Evolutionary conservation across 305 asterid species (phyloP), one percentile per base, ranked within the genome.

Genomic region (Fraxinus nigra): DNA sequence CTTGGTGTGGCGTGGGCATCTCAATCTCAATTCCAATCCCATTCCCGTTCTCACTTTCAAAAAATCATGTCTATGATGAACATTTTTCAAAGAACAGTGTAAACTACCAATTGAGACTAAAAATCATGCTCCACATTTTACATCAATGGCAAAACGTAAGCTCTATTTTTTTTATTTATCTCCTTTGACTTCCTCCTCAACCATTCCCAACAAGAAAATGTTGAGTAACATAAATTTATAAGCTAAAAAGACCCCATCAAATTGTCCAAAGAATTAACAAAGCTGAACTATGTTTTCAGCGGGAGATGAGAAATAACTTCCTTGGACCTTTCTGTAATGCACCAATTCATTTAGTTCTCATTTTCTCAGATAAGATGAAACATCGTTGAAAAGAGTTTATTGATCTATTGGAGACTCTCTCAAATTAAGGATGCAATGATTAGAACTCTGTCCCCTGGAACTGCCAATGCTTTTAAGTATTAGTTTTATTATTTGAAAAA

Each of bases 1-100:
- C 72, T 74, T 74, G 82, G 24, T 3, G 51, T 67, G 56, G 77
- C 51, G 4, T 3, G 69, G 76, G 70, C 72, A 78, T 67, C 20
- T 26, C 18, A 37, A 37, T 37, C 43, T 9, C 74, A 3, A 32
- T 10, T n/a, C 22, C 38, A 69, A 32, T 10, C 34, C 22, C 38
- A 69, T 69, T 65, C 33, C 75, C 40, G 11, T 28, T 69, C 75
- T 69, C 37, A 69, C 16, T 30, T 69, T 37, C 20, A 3, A 30
- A 30, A 34, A 37, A 69, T 69, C 18, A 67, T 67, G 38, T 69
- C 22, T 61, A 13, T 22, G 72, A 61, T 61, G 72, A 61, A 69
- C 38, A 69, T 69, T 69, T 28, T 67, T 5, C 20, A 13, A 11
- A 13, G 8, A 69, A 69, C 18, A 4, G 37, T 28, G 35, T 67